Conservation (phyloP, 257 asterid species). For the Solanum gracilifrons region DNA sequence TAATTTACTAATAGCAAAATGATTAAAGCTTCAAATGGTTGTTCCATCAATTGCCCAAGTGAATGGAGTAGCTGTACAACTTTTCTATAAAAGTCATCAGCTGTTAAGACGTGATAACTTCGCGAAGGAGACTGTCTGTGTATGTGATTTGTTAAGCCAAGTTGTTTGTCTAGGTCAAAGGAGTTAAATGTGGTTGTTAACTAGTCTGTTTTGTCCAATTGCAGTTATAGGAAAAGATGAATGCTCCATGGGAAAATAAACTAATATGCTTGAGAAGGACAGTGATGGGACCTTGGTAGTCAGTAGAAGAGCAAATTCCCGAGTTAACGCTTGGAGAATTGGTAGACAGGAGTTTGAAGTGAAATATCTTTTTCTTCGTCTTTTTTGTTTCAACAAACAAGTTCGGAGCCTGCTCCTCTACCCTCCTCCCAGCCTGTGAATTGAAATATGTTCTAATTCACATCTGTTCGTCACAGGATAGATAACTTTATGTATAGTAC, state of each 20-base stretch:
- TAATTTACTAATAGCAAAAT: not conserved
- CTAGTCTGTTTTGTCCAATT: not conserved
- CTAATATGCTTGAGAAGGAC: conserved; percentile 23
- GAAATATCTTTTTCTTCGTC: not conserved
- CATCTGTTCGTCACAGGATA: not conserved
- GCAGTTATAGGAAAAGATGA: conserved; percentile 15
- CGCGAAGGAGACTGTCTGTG: not conserved
- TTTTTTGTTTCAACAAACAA: not conserved
- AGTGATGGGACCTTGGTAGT: conserved; percentile 32
- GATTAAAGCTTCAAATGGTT: not conserved
- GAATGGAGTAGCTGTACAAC: not conserved
- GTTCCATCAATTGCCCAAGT: not conserved
- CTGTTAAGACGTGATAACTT: not conserved
- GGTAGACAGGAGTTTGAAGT: not conserved
- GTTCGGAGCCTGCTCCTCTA: not conserved
- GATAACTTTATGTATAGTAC: not conserved
- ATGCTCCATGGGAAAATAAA: conserved; percentile 9
- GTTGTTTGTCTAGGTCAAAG: not conserved
- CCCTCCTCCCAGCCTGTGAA: not conserved
- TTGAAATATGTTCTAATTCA: not conserved
- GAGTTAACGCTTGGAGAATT: not conserved
- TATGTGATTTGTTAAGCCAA: not conserved
- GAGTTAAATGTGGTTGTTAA: not conserved
- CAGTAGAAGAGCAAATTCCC: not conserved
- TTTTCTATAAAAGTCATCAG: not conserved